Evolutionary conservation across 2,329 filamentous ascomycete species (phyloP).

Genomic region (Coleophoma crateriformis): DNA sequence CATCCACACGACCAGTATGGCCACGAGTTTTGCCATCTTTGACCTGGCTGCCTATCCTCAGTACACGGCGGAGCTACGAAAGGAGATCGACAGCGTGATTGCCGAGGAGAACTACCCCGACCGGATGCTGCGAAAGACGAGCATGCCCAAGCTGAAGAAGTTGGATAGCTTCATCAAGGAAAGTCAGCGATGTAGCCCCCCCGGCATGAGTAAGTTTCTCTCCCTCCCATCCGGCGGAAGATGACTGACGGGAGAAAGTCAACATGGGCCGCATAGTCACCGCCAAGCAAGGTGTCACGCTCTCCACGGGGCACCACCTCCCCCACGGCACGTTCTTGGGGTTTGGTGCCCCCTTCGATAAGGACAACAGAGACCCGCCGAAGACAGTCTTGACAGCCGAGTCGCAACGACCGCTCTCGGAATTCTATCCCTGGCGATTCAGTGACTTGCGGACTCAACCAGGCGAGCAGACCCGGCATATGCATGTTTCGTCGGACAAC

Average conservation of each 20-base stretch:
- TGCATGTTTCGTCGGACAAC: slow-evolving; percentile 4
- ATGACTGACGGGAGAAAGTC: not conserved
- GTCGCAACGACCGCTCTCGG: not conserved
- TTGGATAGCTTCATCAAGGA: slow-evolving; percentile 28
- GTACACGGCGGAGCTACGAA: slow-evolving; percentile 11
- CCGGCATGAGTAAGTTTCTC: slow-evolving; percentile 7
- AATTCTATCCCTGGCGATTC: slow-evolving; percentile 7
- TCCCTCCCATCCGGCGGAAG: not conserved
- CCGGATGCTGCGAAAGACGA: slow-evolving; percentile 23
- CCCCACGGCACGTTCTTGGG: slow-evolving; percentile 26
- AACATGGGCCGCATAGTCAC: not conserved
- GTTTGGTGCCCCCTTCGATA: not conserved
- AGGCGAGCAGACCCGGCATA: slow-evolving; percentile 2
- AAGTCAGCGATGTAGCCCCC: slow-evolving; percentile 18
- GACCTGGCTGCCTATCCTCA: slow-evolving; percentile 15
- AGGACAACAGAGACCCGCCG: not conserved
- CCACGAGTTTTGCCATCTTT: slow-evolving; percentile 17
- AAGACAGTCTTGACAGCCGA: not conserved
- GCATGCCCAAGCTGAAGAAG: slow-evolving; percentile 23
- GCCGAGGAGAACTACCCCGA: slow-evolving; percentile 1
- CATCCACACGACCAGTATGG: slow-evolving; percentile 19
- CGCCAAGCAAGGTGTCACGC: slow-evolving; percentile 29
- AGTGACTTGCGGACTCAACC: not conserved
- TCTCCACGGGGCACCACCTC: slow-evolving; percentile 47
- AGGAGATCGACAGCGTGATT: slow-evolving; percentile 16